Percentiles rank a stretch among this genome's conserved stretches.
phyloP scores from a whole-genome alignment of 805 yeast genomes.

The Vanderwaltozyma verrucispora region DNA sequence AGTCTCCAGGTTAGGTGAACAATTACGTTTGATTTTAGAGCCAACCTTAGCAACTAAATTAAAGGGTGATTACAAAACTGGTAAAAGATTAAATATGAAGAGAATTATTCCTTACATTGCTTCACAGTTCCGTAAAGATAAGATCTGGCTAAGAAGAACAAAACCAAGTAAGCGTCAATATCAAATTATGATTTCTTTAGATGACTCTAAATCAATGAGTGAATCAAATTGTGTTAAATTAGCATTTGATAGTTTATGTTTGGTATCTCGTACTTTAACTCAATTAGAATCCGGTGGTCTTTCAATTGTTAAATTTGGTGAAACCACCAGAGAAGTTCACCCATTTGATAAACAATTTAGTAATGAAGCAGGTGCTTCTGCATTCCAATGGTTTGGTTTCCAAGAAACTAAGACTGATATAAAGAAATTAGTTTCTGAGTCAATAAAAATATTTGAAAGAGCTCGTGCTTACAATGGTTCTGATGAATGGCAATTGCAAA shows the following conservation, averaged over 20 bases:
- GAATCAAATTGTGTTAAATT: slow-evolving; percentile 83
- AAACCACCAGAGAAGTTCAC: slow-evolving; percentile 71
- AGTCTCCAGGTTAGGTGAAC: slow-evolving; percentile 84
- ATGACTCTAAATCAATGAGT: slow-evolving; percentile 95
- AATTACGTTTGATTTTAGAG: slow-evolving; percentile 80
- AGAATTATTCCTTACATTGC: slow-evolving; percentile 97
- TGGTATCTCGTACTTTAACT: slow-evolving; percentile 87
- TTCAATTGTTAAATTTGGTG: slow-evolving; percentile 86
- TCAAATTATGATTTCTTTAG: slow-evolving; percentile 95
- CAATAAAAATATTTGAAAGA: slow-evolving; percentile 59
- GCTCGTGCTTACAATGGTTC: slow-evolving; percentile 42
- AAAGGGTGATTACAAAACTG: slow-evolving; percentile 93
- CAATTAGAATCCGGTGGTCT: slow-evolving; percentile 92
- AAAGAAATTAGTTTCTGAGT: slow-evolving; percentile 55
- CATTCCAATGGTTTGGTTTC: slow-evolving; percentile 84
- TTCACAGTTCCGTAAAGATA: slow-evolving; percentile 92
- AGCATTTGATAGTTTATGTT: slow-evolving; percentile 89
- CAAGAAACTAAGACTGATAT: slow-evolving; percentile 83
- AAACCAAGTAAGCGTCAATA: slow-evolving; percentile 96
- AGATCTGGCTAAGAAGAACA: slow-evolving; percentile 95
- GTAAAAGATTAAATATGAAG: slow-evolving; percentile 95
- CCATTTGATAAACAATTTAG: slow-evolving; percentile 81
- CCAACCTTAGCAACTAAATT: slow-evolving; percentile 95
- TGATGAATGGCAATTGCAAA: slow-evolving; percentile 89
- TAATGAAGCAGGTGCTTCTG: slow-evolving; percentile 70